Evolutionary conservation across 2,329 filamentous ascomycete species (phyloP), one percentile per base, ranked within the genome.

Genomic region (Aspergillus fischeri): DNA sequence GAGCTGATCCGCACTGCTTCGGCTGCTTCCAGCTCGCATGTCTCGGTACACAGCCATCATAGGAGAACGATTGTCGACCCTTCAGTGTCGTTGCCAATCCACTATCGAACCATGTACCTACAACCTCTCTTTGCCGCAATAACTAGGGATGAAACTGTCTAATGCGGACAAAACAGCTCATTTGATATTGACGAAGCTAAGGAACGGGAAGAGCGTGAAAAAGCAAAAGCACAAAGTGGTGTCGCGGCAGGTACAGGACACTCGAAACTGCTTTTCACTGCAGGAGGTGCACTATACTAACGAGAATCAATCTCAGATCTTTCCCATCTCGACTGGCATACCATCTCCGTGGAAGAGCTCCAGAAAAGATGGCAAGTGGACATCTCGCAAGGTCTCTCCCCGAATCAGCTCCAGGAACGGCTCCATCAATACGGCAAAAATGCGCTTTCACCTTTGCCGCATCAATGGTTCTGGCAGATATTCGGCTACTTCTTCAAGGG

Each of bases 401-500:
- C 70, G 4, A 80, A 86, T 10, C 83, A 87, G 65, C 80, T 81
- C 51, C 74, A 78, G 42, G 78, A 81, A 25, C 81, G 83, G 41
- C 69, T 83, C 6, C 77, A 76, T 47, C 78, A 88, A 66, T 83
- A 88, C 72, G 89, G 89, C 38, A 82, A 75, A 58, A 92, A 92
- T 67, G 80, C 81, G 7, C 86, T 86, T 4, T 85, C 87, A 3
- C 81, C 85, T 3, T 85, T 88, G 1, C 84, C 86, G 14, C 87
- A 85, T 4, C 82, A 81, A 58, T 80, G 81, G 60, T 70, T 85
- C 48, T 77, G 78, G 47, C 84, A 83, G 59, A 80, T 86, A 4
- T 73, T 87, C 35, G 83, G 83, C 20, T 92, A 92, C 73, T 86
- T 92, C 65, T 91, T 91, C 75, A 87, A 86, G 62, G 89, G 89